Evolutionary conservation across 805 yeast species (phyloP).

Genomic region (Yarrowia sp.): DNA sequence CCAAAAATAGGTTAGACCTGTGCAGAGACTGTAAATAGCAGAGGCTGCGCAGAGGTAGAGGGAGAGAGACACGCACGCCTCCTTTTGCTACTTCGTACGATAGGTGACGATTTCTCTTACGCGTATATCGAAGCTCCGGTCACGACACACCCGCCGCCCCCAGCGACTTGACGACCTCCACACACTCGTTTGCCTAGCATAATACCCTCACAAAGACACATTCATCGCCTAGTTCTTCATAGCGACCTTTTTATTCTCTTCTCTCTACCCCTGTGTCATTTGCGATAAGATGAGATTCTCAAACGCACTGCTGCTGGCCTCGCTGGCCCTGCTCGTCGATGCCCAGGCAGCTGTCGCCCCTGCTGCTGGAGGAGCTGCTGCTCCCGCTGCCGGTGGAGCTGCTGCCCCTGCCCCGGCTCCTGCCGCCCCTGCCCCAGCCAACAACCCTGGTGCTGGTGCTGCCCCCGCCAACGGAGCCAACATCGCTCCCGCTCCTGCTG

Average conservation of each 20-base stretch:
- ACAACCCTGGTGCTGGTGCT: conserved; percentile 29
- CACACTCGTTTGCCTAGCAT: conserved; percentile 19
- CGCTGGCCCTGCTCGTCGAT: conserved; percentile 19
- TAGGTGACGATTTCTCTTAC: conserved; percentile 20
- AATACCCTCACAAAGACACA: background rate
- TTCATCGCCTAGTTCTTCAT: background rate
- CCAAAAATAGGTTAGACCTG: conserved; percentile 22
- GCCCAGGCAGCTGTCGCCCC: conserved; percentile 24
- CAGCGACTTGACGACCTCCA: background rate
- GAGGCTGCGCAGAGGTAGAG: conserved; percentile 30
- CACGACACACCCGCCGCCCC: background rate
- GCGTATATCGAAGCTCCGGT: conserved; percentile 1
- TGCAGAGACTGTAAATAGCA: conserved; percentile 29
- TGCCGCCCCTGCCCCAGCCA: background rate
- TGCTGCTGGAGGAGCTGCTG: conserved; percentile 12
- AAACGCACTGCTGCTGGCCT: conserved; percentile 2
- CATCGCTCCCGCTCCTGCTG: conserved; percentile 12
- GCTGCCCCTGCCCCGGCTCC: conserved; percentile 1
- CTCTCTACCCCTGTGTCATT: background rate
- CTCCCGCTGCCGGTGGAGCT: conserved; percentile 9
- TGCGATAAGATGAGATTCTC: conserved; percentile 15
- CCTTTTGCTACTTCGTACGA: conserved; percentile 2
- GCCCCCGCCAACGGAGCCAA: conserved; percentile 26
- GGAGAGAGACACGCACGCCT: conserved; percentile 24
- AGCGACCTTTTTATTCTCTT: background rate